These are phyloP conservation scores for Amanita molliuscula DNA, from an alignment of 768 basidiomycete species.

Conservation along the genomic window DNA sequence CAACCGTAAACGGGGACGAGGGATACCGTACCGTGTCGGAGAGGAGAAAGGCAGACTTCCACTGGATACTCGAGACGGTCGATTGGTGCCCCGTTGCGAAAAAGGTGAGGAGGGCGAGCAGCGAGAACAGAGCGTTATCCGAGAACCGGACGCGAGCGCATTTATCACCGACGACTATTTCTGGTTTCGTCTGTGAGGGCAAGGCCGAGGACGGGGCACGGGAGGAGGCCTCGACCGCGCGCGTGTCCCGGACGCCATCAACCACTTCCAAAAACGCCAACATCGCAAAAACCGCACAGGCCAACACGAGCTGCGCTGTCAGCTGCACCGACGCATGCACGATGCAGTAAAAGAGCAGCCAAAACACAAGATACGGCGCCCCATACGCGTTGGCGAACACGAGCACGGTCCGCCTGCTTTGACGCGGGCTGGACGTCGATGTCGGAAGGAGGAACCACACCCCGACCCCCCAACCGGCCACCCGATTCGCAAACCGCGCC, in stretches of 20 bases:
- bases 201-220: constrained; percentile 10
- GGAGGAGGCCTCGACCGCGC: constrained; percentile 30
- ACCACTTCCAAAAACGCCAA: constrained; percentile 73
- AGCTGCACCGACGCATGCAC: constrained; percentile 65
- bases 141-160: constrained; percentile 40
- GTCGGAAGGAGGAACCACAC: constrained; percentile 29
- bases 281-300: constrained; percentile 50
- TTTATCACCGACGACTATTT: not conserved
- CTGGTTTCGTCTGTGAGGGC: not conserved
- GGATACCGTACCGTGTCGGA: constrained; percentile 59
- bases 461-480: constrained; percentile 25
- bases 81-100: constrained; percentile 91
- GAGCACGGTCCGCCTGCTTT: constrained; percentile 39
- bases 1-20: constrained; percentile 62
- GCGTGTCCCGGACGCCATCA: constrained; percentile 72
- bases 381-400: constrained; percentile 91
- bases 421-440: constrained; percentile 27
- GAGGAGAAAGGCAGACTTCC: constrained; percentile 90
- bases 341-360: constrained; percentile 51
- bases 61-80: constrained; percentile 82
- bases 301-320: constrained; percentile 73
- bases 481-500: constrained; percentile 57
- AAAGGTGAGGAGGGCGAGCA: constrained; percentile 71
- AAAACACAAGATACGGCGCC: constrained; percentile 78
- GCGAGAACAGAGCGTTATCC: constrained; percentile 63